Evolutionary conservation across 2,329 filamentous ascomycete genomes (phyloP), one percentile per base, ranked within the genome.

Genomic region (Cryoendolithus antarcticus): DNA sequence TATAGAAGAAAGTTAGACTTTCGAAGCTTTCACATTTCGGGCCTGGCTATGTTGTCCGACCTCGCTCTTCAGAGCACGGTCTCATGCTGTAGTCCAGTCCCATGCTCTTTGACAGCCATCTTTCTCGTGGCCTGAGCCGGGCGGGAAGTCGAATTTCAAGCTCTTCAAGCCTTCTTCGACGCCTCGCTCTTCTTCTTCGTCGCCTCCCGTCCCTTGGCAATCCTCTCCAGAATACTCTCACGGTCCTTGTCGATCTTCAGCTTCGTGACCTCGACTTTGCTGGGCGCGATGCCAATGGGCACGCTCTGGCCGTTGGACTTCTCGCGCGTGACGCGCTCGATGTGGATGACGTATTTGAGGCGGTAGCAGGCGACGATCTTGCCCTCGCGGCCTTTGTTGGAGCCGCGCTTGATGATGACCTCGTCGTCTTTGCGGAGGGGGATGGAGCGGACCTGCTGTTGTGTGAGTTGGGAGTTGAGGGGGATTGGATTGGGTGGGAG

Each of bases 341-440:
- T 69, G 80, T 96, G 89, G 65, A 98, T 81, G 64, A 86, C 76
- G 72, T 91, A 98, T 73, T 96, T 96, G 62, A 94, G 82, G 68
- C 86, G 86, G 82, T 94, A 98, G 67, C 96, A 89, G 61, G 84
- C 86, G 60, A 81, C 88, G 71, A 98, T 76, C 77, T 96, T 96
- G 75, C 91, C 91, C 75, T 96, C 89, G 62, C 86, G 86, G 64
- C 89, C 91, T 78, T 96, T 96, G 78, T 93, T 83, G 71, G 74
- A 72, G 61, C 91, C 91, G 57, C 91, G 88, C 64, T 89, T 81
- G 61, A 98, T 82, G 63, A 74, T 75, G 65, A 96, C 86, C 52
- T 61, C 58, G 51, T 62, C 84, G 65, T 94, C 89, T 74, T 94
- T 94, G 74, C 89, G 86, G 74, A 96, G 78, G 64, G 89, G 91